Evolutionary conservation across 2,329 filamentous ascomycete species (phyloP).

Genomic region (Pseudocercospora pini-densiflorae): DNA sequence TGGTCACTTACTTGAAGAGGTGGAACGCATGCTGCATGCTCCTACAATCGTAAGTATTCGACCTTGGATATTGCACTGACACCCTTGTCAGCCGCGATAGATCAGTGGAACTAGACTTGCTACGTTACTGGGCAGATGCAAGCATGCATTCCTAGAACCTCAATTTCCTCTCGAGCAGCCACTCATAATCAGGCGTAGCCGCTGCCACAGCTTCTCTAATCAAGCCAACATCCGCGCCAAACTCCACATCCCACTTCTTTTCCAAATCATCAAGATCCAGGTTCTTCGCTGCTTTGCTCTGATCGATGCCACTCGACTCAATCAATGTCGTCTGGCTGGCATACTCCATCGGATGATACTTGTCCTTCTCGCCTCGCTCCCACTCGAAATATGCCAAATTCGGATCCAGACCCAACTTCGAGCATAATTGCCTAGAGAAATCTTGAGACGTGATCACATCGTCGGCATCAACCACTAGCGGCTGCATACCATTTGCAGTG

Average conservation of each 20-base stretch:
- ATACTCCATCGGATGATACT: slow-evolving; percentile 15
- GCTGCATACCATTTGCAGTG: slow-evolving; percentile 27
- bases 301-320: background rate
- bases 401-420: slow-evolving; percentile 40
- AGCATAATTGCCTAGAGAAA: slow-evolving; percentile 28
- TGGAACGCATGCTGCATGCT: too few species aligned
- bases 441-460: slow-evolving; percentile 43
- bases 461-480: slow-evolving; percentile 45
- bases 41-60: too few species aligned
- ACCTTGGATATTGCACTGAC: too few species aligned
- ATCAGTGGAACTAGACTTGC: too few species aligned
- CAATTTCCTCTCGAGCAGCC: slow-evolving; percentile 6
- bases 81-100: too few species aligned
- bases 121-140: too few species aligned
- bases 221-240: background rate
- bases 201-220: background rate
- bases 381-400: slow-evolving; percentile 33
- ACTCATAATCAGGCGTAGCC: slow-evolving; percentile 3
- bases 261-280: background rate
- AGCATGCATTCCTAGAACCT: background rate
- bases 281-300: slow-evolving; percentile 1
- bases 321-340: slow-evolving; percentile 11
- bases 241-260: background rate
- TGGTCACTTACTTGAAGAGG: too few species aligned
- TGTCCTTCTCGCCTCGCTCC: background rate